A percentile compares a stretch with the other conserved stretches of the same genome.
Evolutionary conservation across 139 green algal species (phyloP).

Genomic region (Chlorella sp.): DNA sequence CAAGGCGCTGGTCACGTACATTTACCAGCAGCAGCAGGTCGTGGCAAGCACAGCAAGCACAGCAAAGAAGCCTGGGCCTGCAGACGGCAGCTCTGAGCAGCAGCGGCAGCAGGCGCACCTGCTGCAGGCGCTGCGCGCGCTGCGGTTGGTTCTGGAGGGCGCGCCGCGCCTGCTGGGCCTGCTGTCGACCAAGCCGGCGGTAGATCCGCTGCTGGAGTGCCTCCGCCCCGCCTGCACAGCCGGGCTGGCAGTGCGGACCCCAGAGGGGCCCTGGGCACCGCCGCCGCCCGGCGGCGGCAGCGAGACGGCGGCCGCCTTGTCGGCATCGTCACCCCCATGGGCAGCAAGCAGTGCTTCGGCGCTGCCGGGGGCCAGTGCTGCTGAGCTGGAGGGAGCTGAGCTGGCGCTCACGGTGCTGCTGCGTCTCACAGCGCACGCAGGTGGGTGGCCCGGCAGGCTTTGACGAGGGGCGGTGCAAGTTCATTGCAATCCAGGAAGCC

Average conservation of each 20-base stretch:
- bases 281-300: too few species aligned
- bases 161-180: slow-evolving; percentile 78
- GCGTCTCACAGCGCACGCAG: slow-evolving; percentile 63
- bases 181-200: slow-evolving; percentile 67
- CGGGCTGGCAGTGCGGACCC: not conserved
- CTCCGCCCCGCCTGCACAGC: slow-evolving; percentile 42
- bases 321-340: not conserved
- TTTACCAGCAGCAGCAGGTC: slow-evolving; percentile 36
- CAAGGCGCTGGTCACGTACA: slow-evolving; percentile 71
- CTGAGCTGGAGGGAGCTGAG: slow-evolving; percentile 41
- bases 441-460: not conserved
- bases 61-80: not conserved
- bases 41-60: not conserved
- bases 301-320: not conserved
- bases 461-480: not conserved
- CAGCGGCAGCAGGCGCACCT: slow-evolving; percentile 46
- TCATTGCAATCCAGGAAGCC: not conserved
- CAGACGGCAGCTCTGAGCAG: not conserved
- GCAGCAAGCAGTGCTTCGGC: not conserved
- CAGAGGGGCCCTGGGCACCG: not conserved
- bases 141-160: slow-evolving; percentile 66
- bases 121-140: slow-evolving; percentile 51
- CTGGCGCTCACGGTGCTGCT: slow-evolving; percentile 68
- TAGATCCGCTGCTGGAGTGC: slow-evolving; percentile 79
- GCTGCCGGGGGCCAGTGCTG: not conserved